These are phyloP conservation scores for Chionographis japonica DNA, from an alignment of 106 monocot genomes.

Conservation along the genomic window DNA sequence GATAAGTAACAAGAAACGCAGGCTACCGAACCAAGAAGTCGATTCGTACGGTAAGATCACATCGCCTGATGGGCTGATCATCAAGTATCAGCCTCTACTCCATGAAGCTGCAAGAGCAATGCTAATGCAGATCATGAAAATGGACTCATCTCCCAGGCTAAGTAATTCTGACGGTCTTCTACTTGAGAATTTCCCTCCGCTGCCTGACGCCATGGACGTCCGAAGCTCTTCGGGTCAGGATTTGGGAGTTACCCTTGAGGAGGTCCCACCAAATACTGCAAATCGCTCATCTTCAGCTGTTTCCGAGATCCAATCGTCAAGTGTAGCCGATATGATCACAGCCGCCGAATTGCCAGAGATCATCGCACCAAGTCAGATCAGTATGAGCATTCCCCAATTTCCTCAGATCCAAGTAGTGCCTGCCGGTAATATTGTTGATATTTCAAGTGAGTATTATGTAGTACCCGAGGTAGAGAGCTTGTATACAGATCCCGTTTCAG, in stretches of 20 bases:
- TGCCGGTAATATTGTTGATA: not conserved
- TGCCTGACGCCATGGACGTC: conserved; percentile 10
- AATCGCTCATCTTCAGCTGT: conserved; percentile 12
- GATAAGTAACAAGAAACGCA: conserved; percentile 30
- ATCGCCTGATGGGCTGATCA: conserved; percentile 26
- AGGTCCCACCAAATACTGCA: conserved; percentile 14
- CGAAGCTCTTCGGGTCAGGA: conserved; percentile 19
- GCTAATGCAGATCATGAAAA: conserved; percentile 38
- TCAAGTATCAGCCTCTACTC: conserved; percentile 28
- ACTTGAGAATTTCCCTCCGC: conserved; percentile 16
- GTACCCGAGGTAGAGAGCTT: conserved; percentile 5
- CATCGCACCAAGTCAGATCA: not conserved
- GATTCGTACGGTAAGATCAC: conserved; percentile 1
- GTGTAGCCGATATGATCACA: not conserved
- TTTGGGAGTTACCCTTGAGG: conserved; percentile 28
- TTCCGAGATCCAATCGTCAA: conserved; percentile 27
- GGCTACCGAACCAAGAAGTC: conserved; percentile 29
- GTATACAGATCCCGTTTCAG: not conserved
- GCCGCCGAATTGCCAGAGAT: conserved; percentile 6
- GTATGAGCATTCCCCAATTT: conserved; percentile 7
- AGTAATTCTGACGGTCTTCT: conserved; percentile 20
- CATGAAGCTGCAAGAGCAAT: conserved; percentile 35
- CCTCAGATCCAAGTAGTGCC: conserved; percentile 6
- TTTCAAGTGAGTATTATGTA: conserved; percentile 7
- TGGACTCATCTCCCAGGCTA: conserved; percentile 20